These are phyloP conservation scores for Candida sanyiensis DNA, from an alignment of 805 yeast species.

Conservation along the genomic window DNA sequence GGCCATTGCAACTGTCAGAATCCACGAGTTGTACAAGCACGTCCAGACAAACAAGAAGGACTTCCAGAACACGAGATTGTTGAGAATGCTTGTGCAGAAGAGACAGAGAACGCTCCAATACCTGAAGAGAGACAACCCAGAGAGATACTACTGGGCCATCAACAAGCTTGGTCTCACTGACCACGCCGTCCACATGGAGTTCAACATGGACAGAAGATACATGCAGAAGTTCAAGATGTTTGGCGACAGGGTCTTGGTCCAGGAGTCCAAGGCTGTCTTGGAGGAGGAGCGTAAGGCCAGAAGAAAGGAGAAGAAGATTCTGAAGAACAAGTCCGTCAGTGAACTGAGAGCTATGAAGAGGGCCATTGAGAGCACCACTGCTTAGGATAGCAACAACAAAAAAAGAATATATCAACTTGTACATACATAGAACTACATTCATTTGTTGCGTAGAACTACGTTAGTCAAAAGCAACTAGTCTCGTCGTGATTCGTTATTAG, in stretches of 20 bases:
- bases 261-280: slow-evolving; percentile 43
- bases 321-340: slow-evolving; percentile 24
- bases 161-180: slow-evolving; percentile 86
- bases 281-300: slow-evolving; percentile 42
- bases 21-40: slow-evolving; percentile 73
- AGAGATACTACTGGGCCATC: slow-evolving; percentile 78
- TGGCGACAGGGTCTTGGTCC: slow-evolving; percentile 67
- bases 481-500: neutral
- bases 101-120: slow-evolving; percentile 82
- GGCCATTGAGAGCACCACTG: slow-evolving; percentile 17
- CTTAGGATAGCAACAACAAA: neutral
- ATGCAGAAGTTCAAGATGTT: slow-evolving; percentile 73
- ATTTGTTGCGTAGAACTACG: neutral
- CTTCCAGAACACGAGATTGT: slow-evolving; percentile 55
- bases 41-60: slow-evolving; percentile 68
- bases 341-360: slow-evolving; percentile 24
- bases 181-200: slow-evolving; percentile 69
- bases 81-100: slow-evolving; percentile 81
- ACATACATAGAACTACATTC: slow-evolving; percentile 2
- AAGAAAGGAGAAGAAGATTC: slow-evolving; percentile 41
- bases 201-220: slow-evolving; percentile 71
- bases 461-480: no score
- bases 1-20: slow-evolving; percentile 77
- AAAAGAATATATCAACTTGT: slow-evolving; percentile 5
- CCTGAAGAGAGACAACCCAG: slow-evolving; percentile 73